Conservation (phyloP, 2,329 filamentous ascomycete genomes). For the Clarireedia sp. region DNA sequence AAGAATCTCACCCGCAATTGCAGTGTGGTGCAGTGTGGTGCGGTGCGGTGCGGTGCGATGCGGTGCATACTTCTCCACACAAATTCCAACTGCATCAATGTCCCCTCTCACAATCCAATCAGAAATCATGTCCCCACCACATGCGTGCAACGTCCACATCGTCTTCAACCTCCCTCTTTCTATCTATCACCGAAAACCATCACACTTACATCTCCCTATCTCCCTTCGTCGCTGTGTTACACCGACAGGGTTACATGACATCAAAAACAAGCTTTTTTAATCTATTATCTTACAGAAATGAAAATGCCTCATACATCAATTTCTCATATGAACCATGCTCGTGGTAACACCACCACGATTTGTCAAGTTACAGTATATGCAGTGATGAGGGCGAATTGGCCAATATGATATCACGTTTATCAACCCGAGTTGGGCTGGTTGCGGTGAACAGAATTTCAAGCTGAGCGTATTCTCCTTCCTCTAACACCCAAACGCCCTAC, state of each 20-base stretch:
- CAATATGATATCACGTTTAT: background rate
- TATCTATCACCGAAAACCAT: too few species aligned
- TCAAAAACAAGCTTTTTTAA: background rate
- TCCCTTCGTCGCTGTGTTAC: background rate
- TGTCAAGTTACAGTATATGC: too few species aligned
- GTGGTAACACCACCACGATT: background rate
- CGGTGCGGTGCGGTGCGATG: background rate
- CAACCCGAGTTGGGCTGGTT: background rate
- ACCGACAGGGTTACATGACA: background rate
- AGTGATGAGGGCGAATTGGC: background rate
- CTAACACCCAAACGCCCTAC: too few species aligned
- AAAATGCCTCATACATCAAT: background rate
- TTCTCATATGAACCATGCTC: background rate
- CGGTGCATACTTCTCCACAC: background rate
- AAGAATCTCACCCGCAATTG: background rate
- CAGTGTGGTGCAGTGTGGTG: background rate
- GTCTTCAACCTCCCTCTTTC: background rate
- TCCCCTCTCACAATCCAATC: background rate
- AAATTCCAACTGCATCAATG: background rate
- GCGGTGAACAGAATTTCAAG: too few species aligned
- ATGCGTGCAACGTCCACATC: background rate
- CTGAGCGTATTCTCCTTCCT: too few species aligned
- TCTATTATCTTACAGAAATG: background rate
- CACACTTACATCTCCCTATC: background rate
- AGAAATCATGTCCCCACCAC: background rate